phyloP scores from a whole-genome alignment of 345 rosid genomes.

The Eucalyptus regnans region DNA sequence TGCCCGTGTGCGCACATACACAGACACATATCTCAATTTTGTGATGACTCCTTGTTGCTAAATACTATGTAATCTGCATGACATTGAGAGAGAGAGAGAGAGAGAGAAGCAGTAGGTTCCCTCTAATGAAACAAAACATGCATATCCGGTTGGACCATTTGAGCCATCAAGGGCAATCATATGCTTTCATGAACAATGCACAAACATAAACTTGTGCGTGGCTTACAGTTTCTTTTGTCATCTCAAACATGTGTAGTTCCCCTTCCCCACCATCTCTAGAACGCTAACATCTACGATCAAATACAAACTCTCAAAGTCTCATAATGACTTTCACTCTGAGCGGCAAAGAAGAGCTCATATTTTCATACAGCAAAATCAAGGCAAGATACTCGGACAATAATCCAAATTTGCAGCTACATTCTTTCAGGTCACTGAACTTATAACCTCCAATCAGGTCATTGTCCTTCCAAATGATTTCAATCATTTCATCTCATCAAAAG shows the following conservation, averaged over 20 bases:
- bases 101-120: neutral
- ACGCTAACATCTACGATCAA: neutral
- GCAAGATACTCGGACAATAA: neutral
- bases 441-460: neutral
- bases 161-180: neutral
- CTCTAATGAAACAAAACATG: neutral
- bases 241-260: neutral
- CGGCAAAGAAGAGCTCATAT: neutral
- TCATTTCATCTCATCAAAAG: neutral
- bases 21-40: neutral
- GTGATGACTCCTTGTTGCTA: neutral
- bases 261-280: neutral
- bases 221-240: neutral
- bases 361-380: neutral
- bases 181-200: neutral
- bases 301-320: neutral
- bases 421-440: neutral
- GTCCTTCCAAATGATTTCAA: neutral
- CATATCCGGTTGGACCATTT: neutral
- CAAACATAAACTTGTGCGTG: neutral
- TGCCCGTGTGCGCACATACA: neutral
- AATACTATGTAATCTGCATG: neutral
- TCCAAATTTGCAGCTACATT: neutral
- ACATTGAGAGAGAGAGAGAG: neutral
- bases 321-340: neutral